Evolutionary conservation across 805 yeast species (phyloP), one percentile per base, ranked within the genome.

Genomic region (Hagleromyces aurorensis): DNA sequence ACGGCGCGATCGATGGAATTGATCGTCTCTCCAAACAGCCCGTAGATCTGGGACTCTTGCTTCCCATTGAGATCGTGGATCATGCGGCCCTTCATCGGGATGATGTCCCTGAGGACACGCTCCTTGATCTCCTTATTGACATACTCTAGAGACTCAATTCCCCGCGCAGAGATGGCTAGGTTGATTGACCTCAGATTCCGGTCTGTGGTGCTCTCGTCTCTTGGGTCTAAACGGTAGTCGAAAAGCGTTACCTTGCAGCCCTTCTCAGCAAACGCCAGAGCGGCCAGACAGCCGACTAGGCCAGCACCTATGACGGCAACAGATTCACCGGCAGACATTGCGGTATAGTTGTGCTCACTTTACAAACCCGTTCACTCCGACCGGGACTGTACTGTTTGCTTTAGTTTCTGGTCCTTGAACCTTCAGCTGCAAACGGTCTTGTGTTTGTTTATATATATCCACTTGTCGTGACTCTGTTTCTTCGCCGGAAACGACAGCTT

Each of bases 61-160:
- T 57, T 53, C 0, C 93, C 94, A 8, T 64, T 45, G 9, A 57
- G 28, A 39, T 78, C 78, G 54, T 87, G 96, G 34, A 87, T 75
- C 96, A 86, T 85, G 23, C 96, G 64, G 2, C 94, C 96, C 23
- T 70, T 60, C 89, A 87, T 82, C 2, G 96, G 96, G 15, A 83
- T 78, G 14, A 82, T 70, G 23, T 71, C 70, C 18, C 62, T 57
- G 37, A 80, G 47, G 2, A 85, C 66, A 15, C 75, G 48, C 0
- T 60, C 54, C 8, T 79, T 73, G 63, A 85, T 63, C 9, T 60
- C 66, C 1, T 58, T 51, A 48, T 80, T 86, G 8, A 86, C 75
- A 28, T 64, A 67, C 33, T 65, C 58, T 48, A 87, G 56, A 0
- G 95, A 80, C 16, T 67, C 59, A 32, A 85, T 76, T 1, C 96